Conservation (phyloP, 371 early-diverging fungal species). For the Rhizopus sp. region DNA sequence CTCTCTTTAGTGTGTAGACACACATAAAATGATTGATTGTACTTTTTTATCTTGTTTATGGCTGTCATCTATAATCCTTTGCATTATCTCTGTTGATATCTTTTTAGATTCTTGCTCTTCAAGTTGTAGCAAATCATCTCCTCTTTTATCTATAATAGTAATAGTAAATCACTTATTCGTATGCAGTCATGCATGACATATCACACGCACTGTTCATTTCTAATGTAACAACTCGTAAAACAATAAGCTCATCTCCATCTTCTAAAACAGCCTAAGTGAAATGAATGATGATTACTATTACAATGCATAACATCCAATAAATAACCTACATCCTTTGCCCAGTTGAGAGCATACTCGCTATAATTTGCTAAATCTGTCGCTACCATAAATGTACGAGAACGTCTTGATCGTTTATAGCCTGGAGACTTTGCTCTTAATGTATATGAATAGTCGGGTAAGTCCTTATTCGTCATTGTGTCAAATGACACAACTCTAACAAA, state of each 20-base stretch:
- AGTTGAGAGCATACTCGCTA: slow-evolving; percentile 62
- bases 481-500: slow-evolving; percentile 58
- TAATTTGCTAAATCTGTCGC: slow-evolving; percentile 63
- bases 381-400: slow-evolving; percentile 58
- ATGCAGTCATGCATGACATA: background rate
- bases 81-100: slow-evolving; percentile 55
- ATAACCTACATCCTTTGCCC: slow-evolving; percentile 51
- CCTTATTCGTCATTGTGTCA: slow-evolving; percentile 58
- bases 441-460: slow-evolving; percentile 56
- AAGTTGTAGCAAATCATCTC: slow-evolving; percentile 35
- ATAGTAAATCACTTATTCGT: background rate
- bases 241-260: slow-evolving; percentile 62
- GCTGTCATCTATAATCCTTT: slow-evolving; percentile 40
- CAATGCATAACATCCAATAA: background rate
- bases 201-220: slow-evolving; percentile 40
- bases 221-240: slow-evolving; percentile 48
- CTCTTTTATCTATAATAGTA: slow-evolving; percentile 46
- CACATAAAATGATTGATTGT: background rate
- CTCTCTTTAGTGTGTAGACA: background rate
- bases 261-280: slow-evolving; percentile 52
- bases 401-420: slow-evolving; percentile 47
- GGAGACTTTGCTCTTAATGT: slow-evolving; percentile 60
- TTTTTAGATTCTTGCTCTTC: slow-evolving; percentile 51
- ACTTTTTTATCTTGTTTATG: slow-evolving; percentile 31
- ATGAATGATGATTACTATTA: background rate